These are phyloP conservation scores for Laetiporus sulphureus DNA, from an alignment of 1,284 basidiomycete species.

Conservation along the genomic window DNA sequence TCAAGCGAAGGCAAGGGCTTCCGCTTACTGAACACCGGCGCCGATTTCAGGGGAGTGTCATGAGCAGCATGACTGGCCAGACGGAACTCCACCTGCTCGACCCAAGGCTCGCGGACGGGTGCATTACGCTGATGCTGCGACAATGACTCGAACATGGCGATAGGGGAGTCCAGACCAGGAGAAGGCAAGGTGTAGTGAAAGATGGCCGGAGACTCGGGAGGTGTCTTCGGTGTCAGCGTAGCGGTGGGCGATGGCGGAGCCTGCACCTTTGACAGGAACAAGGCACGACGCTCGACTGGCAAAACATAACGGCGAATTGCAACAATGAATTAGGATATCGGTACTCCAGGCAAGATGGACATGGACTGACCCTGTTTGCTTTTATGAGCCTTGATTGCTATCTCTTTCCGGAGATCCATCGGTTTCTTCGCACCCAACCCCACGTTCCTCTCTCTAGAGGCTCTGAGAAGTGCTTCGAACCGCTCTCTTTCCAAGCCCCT, in stretches of 20 bases:
- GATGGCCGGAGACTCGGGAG: slow-evolving; percentile 62
- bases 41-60: slow-evolving; percentile 12
- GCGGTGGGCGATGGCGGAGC: slow-evolving; percentile 59
- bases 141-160: slow-evolving; percentile 50
- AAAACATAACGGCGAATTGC: slow-evolving; percentile 2
- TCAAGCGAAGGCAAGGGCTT: slow-evolving; percentile 59
- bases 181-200: slow-evolving; percentile 66
- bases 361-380: slow-evolving; percentile 60
- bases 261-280: slow-evolving; percentile 66
- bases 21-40: slow-evolving; percentile 13
- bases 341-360: slow-evolving; percentile 1
- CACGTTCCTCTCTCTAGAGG: slow-evolving; percentile 48
- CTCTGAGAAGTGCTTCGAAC: slow-evolving; percentile 55
- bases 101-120: slow-evolving; percentile 38
- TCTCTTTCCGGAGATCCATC: slow-evolving; percentile 63
- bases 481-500: slow-evolving; percentile 56
- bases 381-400: slow-evolving; percentile 65
- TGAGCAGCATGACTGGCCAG: slow-evolving; percentile 26
- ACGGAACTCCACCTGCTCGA: slow-evolving; percentile 63
- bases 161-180: slow-evolving; percentile 56
- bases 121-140: slow-evolving; percentile 29
- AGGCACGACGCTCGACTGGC: slow-evolving; percentile 63
- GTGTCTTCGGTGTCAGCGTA: slow-evolving; percentile 51
- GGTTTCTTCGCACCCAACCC: slow-evolving; percentile 38
- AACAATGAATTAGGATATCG: slow-evolving; percentile 2